Base-by-base conservation (phyloP, 805 yeast genomes). In the Barnettozyma populi region DNA sequence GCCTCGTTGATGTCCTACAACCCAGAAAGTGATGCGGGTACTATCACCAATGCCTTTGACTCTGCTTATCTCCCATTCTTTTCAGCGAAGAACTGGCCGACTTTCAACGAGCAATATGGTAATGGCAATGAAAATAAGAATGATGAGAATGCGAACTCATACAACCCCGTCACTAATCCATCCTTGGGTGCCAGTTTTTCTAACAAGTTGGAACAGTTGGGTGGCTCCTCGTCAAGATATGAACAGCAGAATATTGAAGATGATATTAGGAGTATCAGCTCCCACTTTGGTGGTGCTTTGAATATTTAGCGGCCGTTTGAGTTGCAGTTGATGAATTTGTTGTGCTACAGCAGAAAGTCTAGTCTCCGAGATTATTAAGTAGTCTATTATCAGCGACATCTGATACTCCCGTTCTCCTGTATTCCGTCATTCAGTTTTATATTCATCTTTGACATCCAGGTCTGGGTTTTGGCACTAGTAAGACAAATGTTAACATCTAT, bases 1-100 rank as follows among this genome's bases (percentile, higher is more conserved):
- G 66, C 68, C 4, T 66, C 71, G 34, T 51, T 72, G 36, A 62
- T 70, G 6, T 67, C 76, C 0, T 72, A 64, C 49, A 67, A 49
- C 29, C 55, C 69, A 9, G 66, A 63, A 23, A 57, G 46, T 41
- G 60, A 56, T 5, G 27, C 52, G 5, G 51, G 49, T 7, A 47
- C 50, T 0, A 32, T 34, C 5, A 47, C 52, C 18, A 49, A 43
- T 34, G 52, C 46, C 24, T 37, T 43, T 11, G 39, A 41, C 10
- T 29, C 41, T 16, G 44, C 50, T 16, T 7, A 35, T 5, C 57
- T 59, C 5, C 50, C 59, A 2, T 51, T 57, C 32, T 61, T 60
- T 41, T 41, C 44, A 10, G 48, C 46, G 19, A 45, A 47, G 19
- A 37, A 52, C 36, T 61, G 64, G 64, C 65, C 65, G 16, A 38